Base-by-base conservation (phyloP, 129 eudicot species). In the Centaurea solstitialis region DNA sequence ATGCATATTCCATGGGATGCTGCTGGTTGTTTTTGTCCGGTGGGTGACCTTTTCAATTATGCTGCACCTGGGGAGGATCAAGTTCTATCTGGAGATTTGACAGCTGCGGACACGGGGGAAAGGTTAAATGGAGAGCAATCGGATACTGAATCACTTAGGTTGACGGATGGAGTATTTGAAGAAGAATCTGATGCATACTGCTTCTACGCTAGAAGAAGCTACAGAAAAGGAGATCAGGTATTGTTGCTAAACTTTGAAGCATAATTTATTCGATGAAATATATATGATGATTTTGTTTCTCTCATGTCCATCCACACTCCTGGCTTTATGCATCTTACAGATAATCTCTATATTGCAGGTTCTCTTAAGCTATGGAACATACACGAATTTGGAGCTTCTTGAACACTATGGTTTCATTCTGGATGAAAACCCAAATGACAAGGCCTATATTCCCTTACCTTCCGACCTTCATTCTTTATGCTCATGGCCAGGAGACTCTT, bases 21-120 rank as follows among this genome's bases (percentile, higher is more conserved):
- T 70, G 99, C 98, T 35, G 99, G 99, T 41, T 93, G 98, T 83
- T 91, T 95, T 83, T 95, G 99, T 73, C 99, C 99, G 6, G 93
- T 93, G 37, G 99, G 98, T 30, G 99, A 95, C 83, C 88, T 92
- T 81, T 95, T 95, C 77, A 95, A 95, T 80, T 95, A 95, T 57
- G 90, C 91, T 66, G 91, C 99, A 68, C 99, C 99, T 8, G 93
- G 82, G 71, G 99, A 91, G 12, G 97, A 92, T 21, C 68, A 78
- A 62, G 22, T 73, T 84, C 30, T 50, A 12, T 61, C 65, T 53
- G 89, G 80, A 53, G 79, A 71, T 81, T 23, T 66, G 11, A 26
- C 39, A 12, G 40, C 76, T 77, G 81, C 67, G 43, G 80, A 24
- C 7, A 21, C 71, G 5, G 82, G 64, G 72, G 82, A 70, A 15